Evolutionary conservation across 73 alveolate genomes (phyloP), one percentile per base, ranked within the genome.

Genomic region (Blepharisma stoltei): DNA sequence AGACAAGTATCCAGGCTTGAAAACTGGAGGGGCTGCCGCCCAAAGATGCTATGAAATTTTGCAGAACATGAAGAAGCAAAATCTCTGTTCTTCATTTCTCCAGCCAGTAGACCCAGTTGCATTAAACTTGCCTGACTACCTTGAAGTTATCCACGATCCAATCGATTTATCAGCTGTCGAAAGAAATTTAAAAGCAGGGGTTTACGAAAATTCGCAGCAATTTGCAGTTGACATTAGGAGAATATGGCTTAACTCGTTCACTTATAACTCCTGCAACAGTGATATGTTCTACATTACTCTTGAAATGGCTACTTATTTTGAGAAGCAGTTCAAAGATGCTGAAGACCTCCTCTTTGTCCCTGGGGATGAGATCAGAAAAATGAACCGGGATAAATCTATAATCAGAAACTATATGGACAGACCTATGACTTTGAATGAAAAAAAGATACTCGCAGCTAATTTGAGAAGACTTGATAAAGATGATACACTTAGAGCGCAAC

Each of bases 131-230:
- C 98, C 97, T 1, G 92, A 88, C 80, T 93, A 93, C 86, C 89
- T 87, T 71, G 90, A 88, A 66, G 88, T 85, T 11, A 88, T 93
- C 53, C 70, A 78, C 69, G 81, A 76, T 48, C 98, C 98, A 5
- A 93, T 93, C 84, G 96, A 89, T 76, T 78, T 93, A 44, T 66
- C 90, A 32, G 81, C 92, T 21, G 83, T 93, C 81, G 94, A 93
- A 78, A 78, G 68, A 70, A 93, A 88, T 55, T 49, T 78, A 0
- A 78, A 68, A 41, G 25, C 81, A 27, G 83, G 81, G n/a, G 70
- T 67, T 11, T 78, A 78, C 37, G 32, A 55, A 70, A 66, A 49
- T 38, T 46, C 82, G 11, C 44, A 44, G 4, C 66, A 78, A 67
- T 78, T 78, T 45, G 86, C 83, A 38, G 54, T 55, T 67, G 86